Conservation (phyloP, 345 rosid genomes). For the Luvunga scandens region DNA sequence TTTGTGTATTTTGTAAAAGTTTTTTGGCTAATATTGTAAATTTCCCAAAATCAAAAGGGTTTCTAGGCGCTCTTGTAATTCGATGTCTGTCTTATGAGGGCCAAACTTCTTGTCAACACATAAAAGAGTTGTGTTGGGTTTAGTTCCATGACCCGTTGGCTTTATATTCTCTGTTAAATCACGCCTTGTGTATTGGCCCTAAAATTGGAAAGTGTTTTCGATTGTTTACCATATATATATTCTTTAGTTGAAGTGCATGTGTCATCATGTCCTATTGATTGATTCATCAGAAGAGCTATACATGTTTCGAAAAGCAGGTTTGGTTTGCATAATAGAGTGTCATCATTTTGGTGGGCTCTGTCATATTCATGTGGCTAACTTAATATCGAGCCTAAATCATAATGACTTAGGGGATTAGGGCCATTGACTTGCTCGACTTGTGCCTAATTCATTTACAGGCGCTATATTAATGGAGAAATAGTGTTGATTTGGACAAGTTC, state of each 20-base stretch:
- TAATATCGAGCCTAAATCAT: slow-evolving; percentile 10
- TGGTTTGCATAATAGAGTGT: not conserved
- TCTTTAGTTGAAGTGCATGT: not conserved
- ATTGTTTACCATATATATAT: not conserved
- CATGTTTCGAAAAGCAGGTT: too few relatives aligned
- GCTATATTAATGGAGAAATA: slow-evolving; percentile 20
- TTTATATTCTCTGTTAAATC: not conserved
- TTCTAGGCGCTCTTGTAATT: not conserved
- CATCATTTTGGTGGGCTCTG: not conserved
- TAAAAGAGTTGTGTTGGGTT: not conserved
- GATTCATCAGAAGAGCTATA: too few relatives aligned
- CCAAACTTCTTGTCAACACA: not conserved
- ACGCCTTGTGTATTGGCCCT: not conserved
- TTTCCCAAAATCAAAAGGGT: not conserved
- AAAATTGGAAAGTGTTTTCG: not conserved
- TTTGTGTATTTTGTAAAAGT: too few relatives aligned
- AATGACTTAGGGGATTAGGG: slow-evolving; percentile 8
- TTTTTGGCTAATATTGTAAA: too few relatives aligned
- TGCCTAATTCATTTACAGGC: slow-evolving; percentile 27
- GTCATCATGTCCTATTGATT: not conserved
- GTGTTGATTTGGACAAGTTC: slow-evolving; percentile 20
- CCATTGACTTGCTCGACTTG: slow-evolving; percentile 24
- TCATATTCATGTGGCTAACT: not conserved
- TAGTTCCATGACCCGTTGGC: not conserved
- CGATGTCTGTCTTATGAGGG: not conserved